These are phyloP conservation scores for Teunomyces tritomae DNA, from an alignment of 805 yeast species.

Conservation along the genomic window DNA sequence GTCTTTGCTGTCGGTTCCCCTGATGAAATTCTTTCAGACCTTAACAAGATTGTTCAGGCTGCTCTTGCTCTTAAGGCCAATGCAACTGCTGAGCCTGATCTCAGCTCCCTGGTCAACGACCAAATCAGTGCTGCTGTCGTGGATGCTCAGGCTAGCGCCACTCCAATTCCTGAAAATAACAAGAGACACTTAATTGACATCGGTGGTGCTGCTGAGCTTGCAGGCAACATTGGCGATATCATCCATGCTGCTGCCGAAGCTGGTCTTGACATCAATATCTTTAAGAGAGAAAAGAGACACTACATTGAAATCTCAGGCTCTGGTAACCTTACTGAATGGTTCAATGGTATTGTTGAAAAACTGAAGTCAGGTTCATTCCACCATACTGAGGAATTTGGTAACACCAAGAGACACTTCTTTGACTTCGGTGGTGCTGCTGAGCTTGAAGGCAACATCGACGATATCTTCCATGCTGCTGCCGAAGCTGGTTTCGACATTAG, in stretches of 20 bases:
- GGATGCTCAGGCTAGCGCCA: constrained; percentile 1
- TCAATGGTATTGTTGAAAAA: constrained; percentile 8
- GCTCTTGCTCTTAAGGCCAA: constrained; percentile 2
- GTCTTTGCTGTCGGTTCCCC: constrained; percentile 9
- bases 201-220: constrained; percentile 11
- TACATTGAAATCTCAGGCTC: neutral
- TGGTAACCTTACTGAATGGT: neutral
- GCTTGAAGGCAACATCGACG: constrained; percentile 7
- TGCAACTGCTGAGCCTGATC: constrained; percentile 6
- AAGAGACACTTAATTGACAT: constrained; percentile 11
- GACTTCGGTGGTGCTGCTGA: constrained; percentile 10
- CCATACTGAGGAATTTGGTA: constrained; percentile 6
- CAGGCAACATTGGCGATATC: constrained; percentile 8
- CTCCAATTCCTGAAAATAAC: neutral
- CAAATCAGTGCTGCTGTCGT: too few species aligned
- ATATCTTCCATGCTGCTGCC: constrained; percentile 5
- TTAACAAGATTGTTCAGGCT: constrained; percentile 4
- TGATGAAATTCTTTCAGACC: constrained; percentile 13
- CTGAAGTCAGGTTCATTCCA: constrained; percentile 1
- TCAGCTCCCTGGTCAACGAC: neutral
- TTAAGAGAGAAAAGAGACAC: constrained; percentile 2
- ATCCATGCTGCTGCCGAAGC: constrained; percentile 7
- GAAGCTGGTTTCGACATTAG: constrained; percentile 3
- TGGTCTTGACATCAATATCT: constrained; percentile 1
- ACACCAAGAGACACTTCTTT: constrained; percentile 7